phyloP scores from a whole-genome alignment of 495 filamentous ascomycete species.

The Massariosphaeria phaeospora region DNA sequence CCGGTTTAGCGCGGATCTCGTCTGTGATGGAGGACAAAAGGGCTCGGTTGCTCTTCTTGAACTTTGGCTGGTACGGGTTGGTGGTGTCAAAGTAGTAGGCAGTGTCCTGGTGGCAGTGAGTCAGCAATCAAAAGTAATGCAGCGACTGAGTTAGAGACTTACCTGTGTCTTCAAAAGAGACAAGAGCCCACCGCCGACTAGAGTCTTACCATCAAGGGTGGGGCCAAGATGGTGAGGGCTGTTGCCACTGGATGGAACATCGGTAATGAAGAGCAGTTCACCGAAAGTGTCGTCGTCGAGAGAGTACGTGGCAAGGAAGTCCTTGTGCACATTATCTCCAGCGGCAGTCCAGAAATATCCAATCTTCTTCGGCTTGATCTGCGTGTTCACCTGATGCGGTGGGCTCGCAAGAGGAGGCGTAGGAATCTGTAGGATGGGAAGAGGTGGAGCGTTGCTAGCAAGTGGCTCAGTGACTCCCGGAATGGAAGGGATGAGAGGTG shows the following conservation, averaged over 20 bases:
- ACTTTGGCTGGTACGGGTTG: constrained; percentile 55
- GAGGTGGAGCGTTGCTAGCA: constrained; percentile 47
- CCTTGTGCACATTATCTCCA: constrained; percentile 56
- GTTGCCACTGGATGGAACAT: constrained; percentile 58
- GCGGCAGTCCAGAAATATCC: constrained; percentile 61
- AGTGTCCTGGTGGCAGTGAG: constrained; percentile 44
- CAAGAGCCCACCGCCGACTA: constrained; percentile 55
- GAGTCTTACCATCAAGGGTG: constrained; percentile 56
- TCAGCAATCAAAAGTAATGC: neutral
- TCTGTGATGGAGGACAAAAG: constrained; percentile 56
- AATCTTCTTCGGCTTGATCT: constrained; percentile 61
- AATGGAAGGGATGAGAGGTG: constrained; percentile 54
- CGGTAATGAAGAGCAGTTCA: constrained; percentile 53
- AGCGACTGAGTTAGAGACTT: neutral
- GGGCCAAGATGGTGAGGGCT: constrained; percentile 57
- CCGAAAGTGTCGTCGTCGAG: constrained; percentile 61
- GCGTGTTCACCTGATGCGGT: constrained; percentile 49
- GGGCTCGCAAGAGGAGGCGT: constrained; percentile 53
- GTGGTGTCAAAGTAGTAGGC: constrained; percentile 59
- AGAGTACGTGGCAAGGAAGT: constrained; percentile 58
- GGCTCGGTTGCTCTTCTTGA: constrained; percentile 55
- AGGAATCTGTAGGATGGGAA: constrained; percentile 56
- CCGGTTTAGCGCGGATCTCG: constrained; percentile 62
- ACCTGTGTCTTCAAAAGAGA: constrained; percentile 50
- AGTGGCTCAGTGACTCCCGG: constrained; percentile 56